phyloP scores from a whole-genome alignment of 1,284 basidiomycete genomes.

The Marasmius sp. region DNA sequence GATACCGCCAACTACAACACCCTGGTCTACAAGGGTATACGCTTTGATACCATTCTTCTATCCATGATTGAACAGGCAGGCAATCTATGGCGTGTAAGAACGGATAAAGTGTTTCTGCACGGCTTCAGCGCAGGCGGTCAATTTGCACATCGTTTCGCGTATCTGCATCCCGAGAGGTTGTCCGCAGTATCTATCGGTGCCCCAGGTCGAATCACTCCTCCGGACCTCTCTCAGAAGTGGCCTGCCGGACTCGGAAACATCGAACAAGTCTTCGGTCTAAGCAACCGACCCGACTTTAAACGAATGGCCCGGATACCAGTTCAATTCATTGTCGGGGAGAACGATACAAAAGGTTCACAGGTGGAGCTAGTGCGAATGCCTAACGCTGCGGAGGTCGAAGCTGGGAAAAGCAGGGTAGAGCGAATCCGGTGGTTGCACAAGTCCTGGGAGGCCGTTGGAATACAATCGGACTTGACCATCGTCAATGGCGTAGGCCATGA shows the following conservation, averaged over 20 bases:
- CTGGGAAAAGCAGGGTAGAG: constrained; percentile 16
- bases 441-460: constrained; percentile 8
- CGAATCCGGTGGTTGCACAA: constrained; percentile 11
- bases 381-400: constrained; percentile 13
- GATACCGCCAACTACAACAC: constrained; percentile 23
- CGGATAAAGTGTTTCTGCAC: constrained; percentile 20
- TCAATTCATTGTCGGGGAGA: constrained; percentile 23
- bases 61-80: constrained; percentile 23
- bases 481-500: constrained; percentile 17
- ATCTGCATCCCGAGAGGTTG: constrained; percentile 21
- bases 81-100: constrained; percentile 16
- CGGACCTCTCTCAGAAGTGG: constrained; percentile 16
- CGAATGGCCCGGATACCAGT: constrained; percentile 15
- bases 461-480: constrained; percentile 4
- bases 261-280: constrained; percentile 9
- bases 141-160: constrained; percentile 25
- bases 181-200: constrained; percentile 22
- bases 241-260: constrained; percentile 18
- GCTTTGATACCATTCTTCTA: constrained; percentile 23
- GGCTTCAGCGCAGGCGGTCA: constrained; percentile 27
- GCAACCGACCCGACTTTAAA: constrained; percentile 6
- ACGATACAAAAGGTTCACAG: constrained; percentile 17
- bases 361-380: constrained; percentile 6
- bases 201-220: constrained; percentile 23
- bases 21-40: constrained; percentile 19